These are phyloP conservation scores for Heliosperma pusillum DNA, from an alignment of 148 eudicot genomes.

Conservation along the genomic window DNA sequence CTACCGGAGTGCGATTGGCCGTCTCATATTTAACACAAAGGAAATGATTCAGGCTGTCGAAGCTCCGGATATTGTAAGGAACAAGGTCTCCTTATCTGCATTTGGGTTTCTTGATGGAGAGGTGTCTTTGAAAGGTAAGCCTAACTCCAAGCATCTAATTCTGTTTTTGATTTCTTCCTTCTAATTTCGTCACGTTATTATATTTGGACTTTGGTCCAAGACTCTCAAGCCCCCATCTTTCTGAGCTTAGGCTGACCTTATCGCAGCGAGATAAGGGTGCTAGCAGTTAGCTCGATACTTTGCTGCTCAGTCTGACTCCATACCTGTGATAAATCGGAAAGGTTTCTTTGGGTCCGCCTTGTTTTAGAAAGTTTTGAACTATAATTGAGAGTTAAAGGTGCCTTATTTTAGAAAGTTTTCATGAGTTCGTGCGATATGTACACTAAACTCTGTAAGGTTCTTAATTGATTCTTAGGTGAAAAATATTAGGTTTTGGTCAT, in stretches of 20 bases:
- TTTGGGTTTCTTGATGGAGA: constrained; percentile 87
- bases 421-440: no score
- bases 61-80: constrained; percentile 77
- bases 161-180: no score
- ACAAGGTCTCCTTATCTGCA: constrained; percentile 71
- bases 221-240: not conserved
- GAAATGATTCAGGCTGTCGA: constrained; percentile 93
- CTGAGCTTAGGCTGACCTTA: not conserved
- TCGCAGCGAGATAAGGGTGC: no score
- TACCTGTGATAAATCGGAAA: no score
- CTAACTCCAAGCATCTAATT: constrained; percentile 4
- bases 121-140: constrained; percentile 81
- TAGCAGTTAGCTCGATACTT: no score
- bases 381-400: no score
- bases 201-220: constrained; percentile 4
- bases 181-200: not conserved
- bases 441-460: no score
- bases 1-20: constrained; percentile 83
- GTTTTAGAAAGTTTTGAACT: no score
- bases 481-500: not conserved
- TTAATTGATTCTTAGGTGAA: no score
- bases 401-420: no score
- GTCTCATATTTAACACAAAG: constrained; percentile 73
- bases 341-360: no score
- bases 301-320: no score